A percentile compares a stretch with the other conserved stretches of the same genome.
Evolutionary conservation across 2,329 filamentous ascomycete species (phyloP).

Genomic region (Nannizziopsis barbatae): DNA sequence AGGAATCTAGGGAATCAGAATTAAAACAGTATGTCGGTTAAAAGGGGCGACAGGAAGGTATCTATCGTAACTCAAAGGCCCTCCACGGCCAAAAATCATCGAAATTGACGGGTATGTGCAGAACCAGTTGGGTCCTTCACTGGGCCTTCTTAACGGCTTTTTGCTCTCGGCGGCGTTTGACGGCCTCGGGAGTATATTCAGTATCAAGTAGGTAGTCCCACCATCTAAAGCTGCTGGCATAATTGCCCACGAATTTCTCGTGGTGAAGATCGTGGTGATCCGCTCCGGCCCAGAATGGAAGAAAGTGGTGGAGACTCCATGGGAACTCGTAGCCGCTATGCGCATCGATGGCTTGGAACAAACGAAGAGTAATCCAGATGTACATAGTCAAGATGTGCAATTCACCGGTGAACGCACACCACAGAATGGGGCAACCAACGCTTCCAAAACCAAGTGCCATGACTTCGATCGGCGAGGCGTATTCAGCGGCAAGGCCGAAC

Average conservation of each 20-base stretch:
- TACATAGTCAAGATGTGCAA: constrained; percentile 98
- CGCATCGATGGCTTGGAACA: constrained; percentile 96
- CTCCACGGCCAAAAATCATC: neutral
- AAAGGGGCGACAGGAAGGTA: neutral
- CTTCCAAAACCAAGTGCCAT: constrained; percentile 87
- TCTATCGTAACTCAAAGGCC: neutral
- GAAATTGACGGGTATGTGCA: neutral
- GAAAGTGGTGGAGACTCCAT: constrained; percentile 87
- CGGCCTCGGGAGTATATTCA: constrained; percentile 78
- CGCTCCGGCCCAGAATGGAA: constrained; percentile 96
- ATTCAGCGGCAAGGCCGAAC: constrained; percentile 92
- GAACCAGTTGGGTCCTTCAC: neutral
- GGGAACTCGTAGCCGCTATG: constrained; percentile 98
- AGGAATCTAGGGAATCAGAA: neutral
- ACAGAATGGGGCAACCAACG: constrained; percentile 70
- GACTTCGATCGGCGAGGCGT: constrained; percentile 92
- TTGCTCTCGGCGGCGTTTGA: constrained; percentile 65
- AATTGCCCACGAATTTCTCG: constrained; percentile 98
- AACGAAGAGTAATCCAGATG: constrained; percentile 78
- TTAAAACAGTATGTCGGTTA: no score
- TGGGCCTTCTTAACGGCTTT: constrained; percentile 17
- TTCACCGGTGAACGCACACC: constrained; percentile 71
- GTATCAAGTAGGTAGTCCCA: constrained; percentile 95
- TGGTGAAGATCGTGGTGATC: constrained; percentile 96
- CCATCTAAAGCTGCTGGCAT: constrained; percentile 95